Base-by-base conservation (phyloP, 768 basidiomycete genomes). In the Leucosporidium yakuticum region DNA sequence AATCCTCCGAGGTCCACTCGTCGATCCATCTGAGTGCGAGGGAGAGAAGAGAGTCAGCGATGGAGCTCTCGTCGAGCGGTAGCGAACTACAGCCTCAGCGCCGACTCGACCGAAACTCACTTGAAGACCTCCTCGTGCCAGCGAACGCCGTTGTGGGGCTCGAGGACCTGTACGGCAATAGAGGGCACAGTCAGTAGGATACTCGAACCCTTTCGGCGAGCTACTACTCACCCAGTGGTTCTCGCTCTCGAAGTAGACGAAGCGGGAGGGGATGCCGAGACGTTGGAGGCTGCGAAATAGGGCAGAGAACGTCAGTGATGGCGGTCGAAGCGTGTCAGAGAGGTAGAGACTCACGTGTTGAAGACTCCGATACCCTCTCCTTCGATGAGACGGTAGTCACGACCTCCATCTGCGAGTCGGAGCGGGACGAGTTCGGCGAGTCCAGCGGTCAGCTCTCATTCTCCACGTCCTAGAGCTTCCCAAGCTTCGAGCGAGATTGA, bases 51-150 rank as follows among this genome's bases (percentile, higher is more conserved):
- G 3, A 3, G 39, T 44, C 39, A 44, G 39, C 39, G 39, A 15
- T 44, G 39, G 8, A 44, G 14, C 8, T 15, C 39, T 44, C n/a
- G n/a, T 44, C 6, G 34, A 36, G 34, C 34, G 6, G 12, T 5
- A 36, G 34, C 34, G 34, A 36, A 12, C 12, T 36, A 12, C 5
- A 12, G 12, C 39, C 11, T 2, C 39, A 15, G 39, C 39, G 39
- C 39, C 39, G 39, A 44, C 3, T 15, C 39, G 39, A 44, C 39
- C 39, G 39, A 44, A 15, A 44, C 39, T 44, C 39, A 44, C 39
- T 85, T 83, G 80, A 99, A 88, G 19, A 98, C 88, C 77, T 99
- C 95, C 71, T 88, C 82, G 79, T 97, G 91, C 95, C 95, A 98
- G 58, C 73, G 74, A 9, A 75, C 39, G n/a, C 77, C 77, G 74